Percentiles rank a stretch among this genome's conserved stretches.
Conservation (phyloP, 2,329 filamentous ascomycete species). For the Penicillium janthinellum region DNA sequence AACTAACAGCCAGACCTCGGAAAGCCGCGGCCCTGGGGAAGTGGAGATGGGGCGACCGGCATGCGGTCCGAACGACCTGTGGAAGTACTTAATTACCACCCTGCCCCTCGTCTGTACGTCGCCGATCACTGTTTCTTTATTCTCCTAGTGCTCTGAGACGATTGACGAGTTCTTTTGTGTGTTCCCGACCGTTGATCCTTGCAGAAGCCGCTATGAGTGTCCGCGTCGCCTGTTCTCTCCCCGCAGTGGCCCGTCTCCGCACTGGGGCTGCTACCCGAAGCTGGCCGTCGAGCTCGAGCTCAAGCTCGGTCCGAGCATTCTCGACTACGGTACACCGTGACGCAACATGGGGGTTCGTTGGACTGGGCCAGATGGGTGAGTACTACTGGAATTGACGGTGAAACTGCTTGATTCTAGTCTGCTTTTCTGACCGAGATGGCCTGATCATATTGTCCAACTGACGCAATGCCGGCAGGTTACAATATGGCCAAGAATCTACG, state of each 20-base stretch:
- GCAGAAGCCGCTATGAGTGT: conserved; percentile 17
- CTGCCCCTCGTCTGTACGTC: neutral
- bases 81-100: conserved; percentile 5
- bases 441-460: neutral
- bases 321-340: conserved; percentile 49
- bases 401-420: neutral
- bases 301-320: conserved; percentile 40
- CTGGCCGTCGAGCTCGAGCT: conserved; percentile 16
- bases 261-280: conserved; percentile 12
- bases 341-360: conserved; percentile 61
- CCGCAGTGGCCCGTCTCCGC: conserved; percentile 12
- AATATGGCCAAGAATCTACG: conserved; percentile 73
- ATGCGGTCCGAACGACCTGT: neutral
- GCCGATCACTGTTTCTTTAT: neutral
- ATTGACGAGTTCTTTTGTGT: neutral
- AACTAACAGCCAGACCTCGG: conserved; percentile 7
- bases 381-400: conserved; percentile 10
- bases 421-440: neutral
- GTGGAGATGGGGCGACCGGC: neutral
- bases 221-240: conserved; percentile 10
- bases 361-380: conserved; percentile 63
- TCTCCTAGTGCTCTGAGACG: neutral
- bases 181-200: neutral
- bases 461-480: conserved; percentile 55
- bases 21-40: conserved; percentile 17